Evolutionary conservation across 2,329 filamentous ascomycete species (phyloP), one percentile per base, ranked within the genome.

Genomic region (Talaromyces islandicus): DNA sequence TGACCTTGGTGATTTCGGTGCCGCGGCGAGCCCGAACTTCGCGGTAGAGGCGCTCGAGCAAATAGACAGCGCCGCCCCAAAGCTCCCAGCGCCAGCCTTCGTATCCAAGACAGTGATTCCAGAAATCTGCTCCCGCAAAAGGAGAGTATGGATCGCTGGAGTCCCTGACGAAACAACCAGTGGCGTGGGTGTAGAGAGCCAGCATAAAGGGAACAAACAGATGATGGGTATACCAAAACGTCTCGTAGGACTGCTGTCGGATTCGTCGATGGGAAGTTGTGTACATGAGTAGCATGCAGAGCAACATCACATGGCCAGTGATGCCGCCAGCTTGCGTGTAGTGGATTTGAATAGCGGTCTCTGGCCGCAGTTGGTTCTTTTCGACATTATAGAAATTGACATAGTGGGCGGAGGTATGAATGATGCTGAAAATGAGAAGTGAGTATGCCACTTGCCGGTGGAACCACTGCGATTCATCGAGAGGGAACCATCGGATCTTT

Each of bases 351-450:
- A 97, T 77, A 3, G 94, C 94, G 3, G 86, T 85, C 53, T 90
- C 84, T 2, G 88, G 88, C 57, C 94, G 88, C 58, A 97, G 84
- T 72, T 97, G 91, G 0, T 83, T 85, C 67, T 86, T 85, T 75
- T 99, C 94, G 64, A 99, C 90, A 69, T 96, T 97, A 83, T 88
- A 97, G 79, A 99, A 99, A 80, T 99, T 99, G 80, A 97, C 91
- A 70, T 99, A 99, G 77, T 99, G 94, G 56, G 86, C 86, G 14
- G 82, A 71, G 1, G 88, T 88, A 74, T 99, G 94, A 29, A 91
- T 75, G 55, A 87, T 83, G 29, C 88, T 90, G 75, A 92, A 99
- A 59, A 96, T 71, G 3, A 97, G 81, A 78, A 97, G 80, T 1
- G 91, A 82, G 72, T 99, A 99, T 19, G 94, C 93, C 50, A 96